A percentile compares a stretch with the other conserved stretches of the same genome.
Conservation (phyloP, 805 yeast species). For the Ogataea pignaliae region DNA sequence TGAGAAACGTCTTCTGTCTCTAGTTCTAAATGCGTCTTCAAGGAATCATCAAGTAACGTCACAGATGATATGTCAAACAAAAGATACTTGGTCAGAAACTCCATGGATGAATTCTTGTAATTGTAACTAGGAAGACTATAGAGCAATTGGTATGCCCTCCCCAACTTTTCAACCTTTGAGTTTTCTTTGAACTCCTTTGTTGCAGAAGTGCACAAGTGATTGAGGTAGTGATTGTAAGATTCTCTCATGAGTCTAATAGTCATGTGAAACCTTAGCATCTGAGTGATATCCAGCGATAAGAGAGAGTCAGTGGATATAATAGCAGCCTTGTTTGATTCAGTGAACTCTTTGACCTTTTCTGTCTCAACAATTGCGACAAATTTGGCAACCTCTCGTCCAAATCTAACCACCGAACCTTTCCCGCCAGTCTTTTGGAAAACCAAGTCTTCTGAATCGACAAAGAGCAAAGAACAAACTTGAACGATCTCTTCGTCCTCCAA, state of each 20-base stretch:
- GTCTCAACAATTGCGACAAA: constrained; percentile 44
- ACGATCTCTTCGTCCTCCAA: constrained; percentile 53
- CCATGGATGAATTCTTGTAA: constrained; percentile 31
- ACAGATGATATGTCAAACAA: constrained; percentile 41
- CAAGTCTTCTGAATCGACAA: constrained; percentile 27
- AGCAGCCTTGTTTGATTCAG: constrained; percentile 32
- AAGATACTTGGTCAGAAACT: constrained; percentile 36
- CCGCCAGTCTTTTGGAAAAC: constrained; percentile 21
- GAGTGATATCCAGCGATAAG: constrained; percentile 25
- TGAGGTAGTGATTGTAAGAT: constrained; percentile 24
- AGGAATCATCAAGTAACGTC: constrained; percentile 23
- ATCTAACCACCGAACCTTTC: constrained; percentile 21
- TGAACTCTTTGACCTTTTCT: constrained; percentile 34
- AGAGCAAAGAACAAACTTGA: constrained; percentile 17
- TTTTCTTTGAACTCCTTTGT: constrained; percentile 10
- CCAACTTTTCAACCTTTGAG: constrained; percentile 15
- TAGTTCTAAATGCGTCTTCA: constrained; percentile 26
- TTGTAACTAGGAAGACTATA: constrained; percentile 32
- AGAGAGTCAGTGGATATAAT: constrained; percentile 23
- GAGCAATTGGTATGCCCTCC: constrained; percentile 29
- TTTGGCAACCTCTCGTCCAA: constrained; percentile 46
- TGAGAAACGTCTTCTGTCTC: constrained; percentile 25
- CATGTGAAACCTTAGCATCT: constrained; percentile 25
- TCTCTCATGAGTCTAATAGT: constrained; percentile 27
- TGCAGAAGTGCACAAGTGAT: constrained; percentile 11